Evolutionary conservation across 1,284 basidiomycete genomes (phyloP).

Genomic region (Polyporus tsugae): DNA sequence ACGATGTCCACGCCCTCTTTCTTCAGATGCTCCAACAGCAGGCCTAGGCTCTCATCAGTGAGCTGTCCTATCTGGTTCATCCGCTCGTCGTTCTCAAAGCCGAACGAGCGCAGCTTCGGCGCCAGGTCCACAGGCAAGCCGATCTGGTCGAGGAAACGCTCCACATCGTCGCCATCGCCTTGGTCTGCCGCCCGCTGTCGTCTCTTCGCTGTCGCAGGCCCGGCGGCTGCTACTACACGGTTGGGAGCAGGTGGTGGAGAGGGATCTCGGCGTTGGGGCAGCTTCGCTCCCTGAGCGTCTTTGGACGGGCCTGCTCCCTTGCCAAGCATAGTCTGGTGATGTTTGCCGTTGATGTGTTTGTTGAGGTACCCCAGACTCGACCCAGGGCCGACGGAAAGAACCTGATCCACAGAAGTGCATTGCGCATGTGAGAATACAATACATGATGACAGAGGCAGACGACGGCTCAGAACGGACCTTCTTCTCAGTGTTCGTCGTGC

Average conservation of each 20-base stretch:
- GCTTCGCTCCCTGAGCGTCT: neutral
- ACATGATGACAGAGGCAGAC: neutral
- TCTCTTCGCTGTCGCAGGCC: neutral
- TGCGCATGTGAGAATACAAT: neutral
- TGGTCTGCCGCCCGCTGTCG: neutral
- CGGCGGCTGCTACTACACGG: neutral
- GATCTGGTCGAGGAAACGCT: constrained; percentile 2
- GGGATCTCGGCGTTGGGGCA: no score
- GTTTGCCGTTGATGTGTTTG: neutral
- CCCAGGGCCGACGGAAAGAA: neutral
- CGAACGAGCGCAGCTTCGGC: constrained; percentile 9
- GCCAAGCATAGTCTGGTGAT: neutral
- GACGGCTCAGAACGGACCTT: neutral
- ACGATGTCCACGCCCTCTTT: neutral
- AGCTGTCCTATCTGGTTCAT: neutral
- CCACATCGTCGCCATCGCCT: neutral
- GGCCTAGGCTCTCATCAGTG: neutral
- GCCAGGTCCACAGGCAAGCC: neutral
- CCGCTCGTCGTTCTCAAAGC: neutral
- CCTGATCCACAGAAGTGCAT: neutral
- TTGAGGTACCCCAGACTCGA: neutral
- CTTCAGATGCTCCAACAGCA: neutral
- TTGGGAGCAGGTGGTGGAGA: neutral
- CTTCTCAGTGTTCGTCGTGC: neutral
- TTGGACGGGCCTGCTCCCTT: neutral